These are phyloP conservation scores for Bathelium albidoporum DNA, from an alignment of 495 filamentous ascomycete genomes.

Conservation along the genomic window DNA sequence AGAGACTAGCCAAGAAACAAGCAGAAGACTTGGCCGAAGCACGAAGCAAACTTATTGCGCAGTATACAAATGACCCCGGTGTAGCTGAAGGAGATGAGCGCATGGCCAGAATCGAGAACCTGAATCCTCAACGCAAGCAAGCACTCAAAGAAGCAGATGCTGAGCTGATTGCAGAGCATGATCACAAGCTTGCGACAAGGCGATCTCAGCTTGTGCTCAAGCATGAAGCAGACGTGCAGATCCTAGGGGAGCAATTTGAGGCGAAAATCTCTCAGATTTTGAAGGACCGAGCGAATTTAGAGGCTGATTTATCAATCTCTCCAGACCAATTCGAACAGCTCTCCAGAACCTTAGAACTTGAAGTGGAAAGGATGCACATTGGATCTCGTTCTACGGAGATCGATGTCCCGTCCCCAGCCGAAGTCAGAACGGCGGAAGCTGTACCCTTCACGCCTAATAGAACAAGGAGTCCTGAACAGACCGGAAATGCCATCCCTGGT, in stretches of 20 bases:
- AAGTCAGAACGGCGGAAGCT: background rate
- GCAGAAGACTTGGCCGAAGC: constrained; percentile 15
- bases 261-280: constrained; percentile 15
- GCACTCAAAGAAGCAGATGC: constrained; percentile 17
- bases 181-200: constrained; percentile 16
- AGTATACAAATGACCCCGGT: constrained; percentile 10
- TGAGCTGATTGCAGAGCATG: constrained; percentile 18
- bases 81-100: constrained; percentile 3
- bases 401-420: background rate
- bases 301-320: constrained; percentile 15
- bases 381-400: constrained; percentile 8
- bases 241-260: constrained; percentile 19
- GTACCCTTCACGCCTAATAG: background rate
- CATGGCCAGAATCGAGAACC: constrained; percentile 5
- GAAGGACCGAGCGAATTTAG: constrained; percentile 16
- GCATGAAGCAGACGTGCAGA: constrained; percentile 20
- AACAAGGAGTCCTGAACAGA: background rate
- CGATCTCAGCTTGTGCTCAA: constrained; percentile 21
- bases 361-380: constrained; percentile 9
- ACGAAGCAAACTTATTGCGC: constrained; percentile 14
- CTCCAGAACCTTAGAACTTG: constrained; percentile 14
- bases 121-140: constrained; percentile 13
- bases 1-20: constrained; percentile 11
- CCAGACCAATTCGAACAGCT: constrained; percentile 17
- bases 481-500: background rate